Percentiles rank a stretch among this genome's conserved stretches.
These are phyloP conservation scores for Tubosaeta brunneosetosa DNA, from an alignment of 768 basidiomycete genomes.

Conservation along the genomic window DNA sequence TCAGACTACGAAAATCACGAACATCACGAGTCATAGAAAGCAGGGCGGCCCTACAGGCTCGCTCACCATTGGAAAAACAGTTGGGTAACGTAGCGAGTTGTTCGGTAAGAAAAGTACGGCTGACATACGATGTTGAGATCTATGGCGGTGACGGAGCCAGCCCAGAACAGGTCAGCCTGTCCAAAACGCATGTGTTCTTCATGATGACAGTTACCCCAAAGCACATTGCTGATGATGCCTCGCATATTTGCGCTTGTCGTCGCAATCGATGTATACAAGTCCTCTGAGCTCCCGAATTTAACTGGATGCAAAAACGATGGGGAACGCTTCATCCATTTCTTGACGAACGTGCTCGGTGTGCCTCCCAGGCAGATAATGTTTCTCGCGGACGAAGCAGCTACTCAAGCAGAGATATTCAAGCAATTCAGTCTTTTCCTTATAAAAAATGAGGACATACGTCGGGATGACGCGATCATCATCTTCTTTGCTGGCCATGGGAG, in stretches of 20 bases:
- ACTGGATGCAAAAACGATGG: slow-evolving; percentile 20
- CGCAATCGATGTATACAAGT: slow-evolving; percentile 12
- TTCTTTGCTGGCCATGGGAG: slow-evolving; percentile 18
- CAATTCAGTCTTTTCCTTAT: slow-evolving; percentile 11
- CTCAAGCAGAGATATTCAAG: background rate
- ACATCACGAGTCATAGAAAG: background rate
- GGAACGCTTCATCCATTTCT: slow-evolving; percentile 5
- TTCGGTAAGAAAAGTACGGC: background rate
- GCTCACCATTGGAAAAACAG: slow-evolving; percentile 1
- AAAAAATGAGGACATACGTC: slow-evolving; percentile 4
- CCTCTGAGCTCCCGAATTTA: background rate
- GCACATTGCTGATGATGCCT: background rate
- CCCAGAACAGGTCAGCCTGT: slow-evolving; percentile 2
- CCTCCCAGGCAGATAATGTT: slow-evolving; percentile 11
- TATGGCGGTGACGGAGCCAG: background rate
- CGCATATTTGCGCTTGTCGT: slow-evolving; percentile 19
- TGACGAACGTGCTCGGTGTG: slow-evolving; percentile 13
- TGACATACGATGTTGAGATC: slow-evolving; percentile 9
- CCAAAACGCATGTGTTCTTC: background rate
- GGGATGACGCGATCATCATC: slow-evolving; percentile 17
- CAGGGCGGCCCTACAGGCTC: no score
- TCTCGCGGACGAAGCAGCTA: slow-evolving; percentile 14
- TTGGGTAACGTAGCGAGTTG: slow-evolving; percentile 5
- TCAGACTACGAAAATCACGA: slow-evolving; percentile 2
- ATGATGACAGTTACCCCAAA: background rate